These are phyloP conservation scores for Albatrellus ellisii DNA, from an alignment of 768 basidiomycete species.

Conservation along the genomic window DNA sequence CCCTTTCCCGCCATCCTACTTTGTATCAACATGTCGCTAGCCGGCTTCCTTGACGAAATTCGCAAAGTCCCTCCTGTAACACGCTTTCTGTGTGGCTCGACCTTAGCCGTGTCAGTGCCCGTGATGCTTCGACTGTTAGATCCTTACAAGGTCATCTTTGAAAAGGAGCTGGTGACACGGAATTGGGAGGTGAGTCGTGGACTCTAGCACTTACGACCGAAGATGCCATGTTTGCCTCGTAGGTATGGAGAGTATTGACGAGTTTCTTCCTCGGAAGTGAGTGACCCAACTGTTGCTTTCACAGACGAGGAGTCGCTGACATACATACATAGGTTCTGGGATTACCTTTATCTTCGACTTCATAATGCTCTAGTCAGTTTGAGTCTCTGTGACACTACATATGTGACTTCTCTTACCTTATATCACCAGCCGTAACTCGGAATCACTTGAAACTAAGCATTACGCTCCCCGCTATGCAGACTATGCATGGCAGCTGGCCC, in stretches of 20 bases:
- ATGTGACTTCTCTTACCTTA: background rate
- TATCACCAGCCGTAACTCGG: constrained; percentile 41
- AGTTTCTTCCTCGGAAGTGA: constrained; percentile 63
- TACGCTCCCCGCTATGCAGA: constrained; percentile 55
- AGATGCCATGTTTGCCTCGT: background rate
- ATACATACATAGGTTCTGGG: constrained; percentile 26
- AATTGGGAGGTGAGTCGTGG: constrained; percentile 38
- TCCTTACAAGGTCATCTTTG: constrained; percentile 41
- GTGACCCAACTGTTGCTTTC: background rate
- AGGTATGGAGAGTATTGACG: constrained; percentile 67
- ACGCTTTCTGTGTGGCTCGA: constrained; percentile 49
- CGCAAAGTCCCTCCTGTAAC: constrained; percentile 80
- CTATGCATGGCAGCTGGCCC: constrained; percentile 60
- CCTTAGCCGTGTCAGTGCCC: constrained; percentile 46
- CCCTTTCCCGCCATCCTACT: too few relatives aligned
- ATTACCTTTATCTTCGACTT: constrained; percentile 52
- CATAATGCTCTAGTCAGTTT: constrained; percentile 53
- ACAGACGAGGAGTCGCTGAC: background rate
- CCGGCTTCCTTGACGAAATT: constrained; percentile 34
- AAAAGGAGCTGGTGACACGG: constrained; percentile 28
- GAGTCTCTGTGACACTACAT: too few relatives aligned
- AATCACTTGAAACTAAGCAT: constrained; percentile 48
- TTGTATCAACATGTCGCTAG: constrained; percentile 15
- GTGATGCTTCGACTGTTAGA: constrained; percentile 40
- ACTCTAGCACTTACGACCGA: background rate